Conservation (phyloP, 208 protist genomes). For the Angomonas deanei region DNA sequence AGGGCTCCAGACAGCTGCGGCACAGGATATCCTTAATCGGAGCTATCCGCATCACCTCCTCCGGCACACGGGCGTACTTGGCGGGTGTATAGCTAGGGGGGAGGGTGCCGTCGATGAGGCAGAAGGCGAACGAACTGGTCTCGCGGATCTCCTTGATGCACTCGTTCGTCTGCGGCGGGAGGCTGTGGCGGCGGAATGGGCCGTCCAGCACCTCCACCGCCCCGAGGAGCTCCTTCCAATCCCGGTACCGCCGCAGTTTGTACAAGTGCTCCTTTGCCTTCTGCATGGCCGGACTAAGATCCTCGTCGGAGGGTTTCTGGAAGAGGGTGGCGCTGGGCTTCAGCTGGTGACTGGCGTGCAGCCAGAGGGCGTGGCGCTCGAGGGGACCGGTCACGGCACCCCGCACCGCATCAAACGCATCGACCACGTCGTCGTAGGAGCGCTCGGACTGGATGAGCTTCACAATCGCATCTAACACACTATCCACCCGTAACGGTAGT, state of each 20-base stretch:
- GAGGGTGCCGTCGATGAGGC: constrained; percentile 77
- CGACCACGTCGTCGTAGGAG: constrained; percentile 71
- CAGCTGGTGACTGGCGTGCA: constrained; percentile 75
- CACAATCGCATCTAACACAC: constrained; percentile 53
- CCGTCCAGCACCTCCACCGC: constrained; percentile 67
- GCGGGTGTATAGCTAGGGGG: constrained; percentile 47
- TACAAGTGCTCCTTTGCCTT: constrained; percentile 43
- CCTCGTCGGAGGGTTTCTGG: constrained; percentile 66
- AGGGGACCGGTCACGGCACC: constrained; percentile 64
- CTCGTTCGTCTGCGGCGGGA: constrained; percentile 19
- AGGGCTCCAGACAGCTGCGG: constrained; percentile 64
- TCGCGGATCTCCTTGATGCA: constrained; percentile 56
- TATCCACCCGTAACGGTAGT: constrained; percentile 48
- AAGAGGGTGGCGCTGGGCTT: constrained; percentile 76
- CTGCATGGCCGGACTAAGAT: constrained; percentile 53
- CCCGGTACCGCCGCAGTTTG: constrained; percentile 40
- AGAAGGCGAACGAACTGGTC: constrained; percentile 79
- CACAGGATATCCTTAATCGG: constrained; percentile 70
- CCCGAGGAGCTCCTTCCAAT: constrained; percentile 61
- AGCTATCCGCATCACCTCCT: constrained; percentile 61
- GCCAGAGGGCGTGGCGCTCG: constrained; percentile 81
- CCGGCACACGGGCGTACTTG: constrained; percentile 70
- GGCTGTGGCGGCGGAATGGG: constrained; percentile 50
- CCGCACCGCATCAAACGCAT: constrained; percentile 74
- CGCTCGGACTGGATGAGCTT: constrained; percentile 55